Conservation (phyloP, 2,329 filamentous ascomycete genomes). For the Ophiostoma fasciatum region DNA sequence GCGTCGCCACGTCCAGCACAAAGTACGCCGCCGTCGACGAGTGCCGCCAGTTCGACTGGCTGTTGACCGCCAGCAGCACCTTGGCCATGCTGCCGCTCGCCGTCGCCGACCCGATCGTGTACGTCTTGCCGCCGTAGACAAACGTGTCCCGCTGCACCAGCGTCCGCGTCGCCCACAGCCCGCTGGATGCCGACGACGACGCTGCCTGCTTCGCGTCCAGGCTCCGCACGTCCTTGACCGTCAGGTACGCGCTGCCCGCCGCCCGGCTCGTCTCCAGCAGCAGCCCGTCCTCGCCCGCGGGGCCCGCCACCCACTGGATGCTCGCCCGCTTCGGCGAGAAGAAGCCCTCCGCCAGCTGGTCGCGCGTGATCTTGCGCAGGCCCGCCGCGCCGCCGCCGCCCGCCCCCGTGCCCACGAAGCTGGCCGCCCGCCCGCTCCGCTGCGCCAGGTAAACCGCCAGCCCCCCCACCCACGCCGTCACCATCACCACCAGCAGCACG, state of each 20-base stretch:
- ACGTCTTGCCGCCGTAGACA: conserved; percentile 35
- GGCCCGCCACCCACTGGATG: conserved; percentile 64
- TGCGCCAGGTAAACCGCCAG: too few species aligned
- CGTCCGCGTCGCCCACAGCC: conserved; percentile 36
- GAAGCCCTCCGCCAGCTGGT: conserved; percentile 50
- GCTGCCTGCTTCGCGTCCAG: conserved; percentile 22
- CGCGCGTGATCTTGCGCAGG: conserved; percentile 58
- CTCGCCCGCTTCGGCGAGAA: conserved; percentile 50
- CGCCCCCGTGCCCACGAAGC: too few species aligned
- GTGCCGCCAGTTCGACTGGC: conserved; percentile 71
- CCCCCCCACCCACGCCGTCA: conserved; percentile 53
- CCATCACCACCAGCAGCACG: conserved; percentile 43
- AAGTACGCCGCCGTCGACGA: conserved; percentile 80
- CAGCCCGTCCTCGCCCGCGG: conserved; percentile 67
- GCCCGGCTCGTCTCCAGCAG: conserved; percentile 52
- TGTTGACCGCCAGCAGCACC: conserved; percentile 65
- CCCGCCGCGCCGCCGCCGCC: conserved; percentile 45
- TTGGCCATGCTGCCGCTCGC: conserved; percentile 76
- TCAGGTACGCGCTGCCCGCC: conserved; percentile 55
- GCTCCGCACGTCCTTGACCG: conserved; percentile 71
- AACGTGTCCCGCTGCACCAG: conserved; percentile 62
- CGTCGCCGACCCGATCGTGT: conserved; percentile 47
- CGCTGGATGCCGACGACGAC: conserved; percentile 21
- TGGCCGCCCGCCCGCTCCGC: too few species aligned
- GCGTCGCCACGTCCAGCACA: conserved; percentile 77